Conservation (phyloP, 345 rosid species). For the Acer campestre region DNA sequence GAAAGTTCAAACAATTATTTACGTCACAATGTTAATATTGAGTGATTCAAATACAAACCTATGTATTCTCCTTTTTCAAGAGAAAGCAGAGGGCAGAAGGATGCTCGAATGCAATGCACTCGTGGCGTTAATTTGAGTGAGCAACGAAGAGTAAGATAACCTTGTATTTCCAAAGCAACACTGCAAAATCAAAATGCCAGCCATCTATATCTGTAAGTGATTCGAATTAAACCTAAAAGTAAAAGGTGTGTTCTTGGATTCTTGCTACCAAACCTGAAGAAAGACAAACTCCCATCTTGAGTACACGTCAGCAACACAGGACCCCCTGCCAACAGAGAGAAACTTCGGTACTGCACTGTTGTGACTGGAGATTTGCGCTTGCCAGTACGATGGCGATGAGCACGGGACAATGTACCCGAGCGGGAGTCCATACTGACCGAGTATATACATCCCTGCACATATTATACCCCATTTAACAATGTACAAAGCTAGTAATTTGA, state of each 20-base stretch:
- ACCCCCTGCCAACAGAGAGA: constrained; percentile 84
- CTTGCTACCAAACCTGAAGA: constrained; percentile 68
- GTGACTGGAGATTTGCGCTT: constrained; percentile 77
- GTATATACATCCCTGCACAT: constrained; percentile 76
- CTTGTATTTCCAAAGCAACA: constrained; percentile 78
- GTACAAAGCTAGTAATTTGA: neutral
- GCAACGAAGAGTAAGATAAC: constrained; percentile 86
- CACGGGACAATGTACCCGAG: constrained; percentile 76
- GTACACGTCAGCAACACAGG: constrained; percentile 91
- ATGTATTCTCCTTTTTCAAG: constrained; percentile 92
- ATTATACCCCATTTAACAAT: constrained; percentile 14
- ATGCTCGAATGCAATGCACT: constrained; percentile 69
- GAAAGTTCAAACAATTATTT: neutral
- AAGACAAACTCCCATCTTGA: constrained; percentile 86
- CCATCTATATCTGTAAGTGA: constrained; percentile 16
- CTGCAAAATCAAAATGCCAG: constrained; percentile 44
- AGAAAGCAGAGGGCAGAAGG: constrained; percentile 92
- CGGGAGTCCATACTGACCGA: constrained; percentile 78
- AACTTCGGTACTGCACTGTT: constrained; percentile 87
- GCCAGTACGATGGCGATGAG: constrained; percentile 71
- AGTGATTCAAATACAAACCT: constrained; percentile 44
- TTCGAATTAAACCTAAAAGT: neutral
- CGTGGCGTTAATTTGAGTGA: constrained; percentile 76
- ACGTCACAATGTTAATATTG: neutral
- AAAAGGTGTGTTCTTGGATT: constrained; percentile 2